Evolutionary conservation across 371 early-diverging fungal species (phyloP).

Genomic region (Saksenaea oblongispora): DNA sequence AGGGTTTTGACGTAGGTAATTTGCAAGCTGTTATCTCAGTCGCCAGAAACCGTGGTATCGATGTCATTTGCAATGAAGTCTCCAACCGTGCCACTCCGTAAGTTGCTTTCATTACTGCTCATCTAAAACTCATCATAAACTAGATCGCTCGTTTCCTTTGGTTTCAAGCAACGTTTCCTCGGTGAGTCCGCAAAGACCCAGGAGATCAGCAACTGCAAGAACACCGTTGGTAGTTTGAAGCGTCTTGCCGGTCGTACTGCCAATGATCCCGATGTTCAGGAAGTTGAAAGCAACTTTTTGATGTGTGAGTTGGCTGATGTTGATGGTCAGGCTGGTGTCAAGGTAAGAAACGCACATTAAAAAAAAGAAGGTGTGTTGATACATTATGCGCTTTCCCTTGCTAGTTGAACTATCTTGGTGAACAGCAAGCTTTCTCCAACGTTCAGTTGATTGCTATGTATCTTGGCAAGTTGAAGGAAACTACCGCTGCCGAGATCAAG

Average conservation of each 20-base stretch:
- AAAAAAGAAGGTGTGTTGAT: not conserved
- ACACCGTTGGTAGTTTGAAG: conserved; percentile 93
- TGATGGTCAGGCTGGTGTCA: conserved; percentile 84
- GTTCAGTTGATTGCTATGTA: conserved; percentile 95
- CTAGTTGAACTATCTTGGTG: conserved; percentile 79
- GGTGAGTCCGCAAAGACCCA: conserved; percentile 96
- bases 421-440: conserved; percentile 77
- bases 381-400: not conserved
- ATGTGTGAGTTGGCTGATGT: conserved; percentile 81
- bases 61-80: conserved; percentile 96
- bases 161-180: conserved; percentile 91
- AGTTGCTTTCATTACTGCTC: conserved; percentile 30
- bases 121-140: not conserved
- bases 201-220: conserved; percentile 94
- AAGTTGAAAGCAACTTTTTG: conserved; percentile 80
- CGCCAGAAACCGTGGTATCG: conserved; percentile 97
- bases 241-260: conserved; percentile 94
- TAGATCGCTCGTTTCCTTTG: conserved; percentile 91
- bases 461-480: conserved; percentile 89
- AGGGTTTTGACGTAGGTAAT: conserved; percentile 97
- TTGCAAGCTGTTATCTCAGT: conserved; percentile 95
- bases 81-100: conserved; percentile 96
- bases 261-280: conserved; percentile 86
- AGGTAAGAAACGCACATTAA: no score
- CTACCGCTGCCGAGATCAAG: conserved; percentile 81